These are phyloP conservation scores for Vicia villosa DNA, from an alignment of 306 rosid genomes.

Conservation along the genomic window DNA sequence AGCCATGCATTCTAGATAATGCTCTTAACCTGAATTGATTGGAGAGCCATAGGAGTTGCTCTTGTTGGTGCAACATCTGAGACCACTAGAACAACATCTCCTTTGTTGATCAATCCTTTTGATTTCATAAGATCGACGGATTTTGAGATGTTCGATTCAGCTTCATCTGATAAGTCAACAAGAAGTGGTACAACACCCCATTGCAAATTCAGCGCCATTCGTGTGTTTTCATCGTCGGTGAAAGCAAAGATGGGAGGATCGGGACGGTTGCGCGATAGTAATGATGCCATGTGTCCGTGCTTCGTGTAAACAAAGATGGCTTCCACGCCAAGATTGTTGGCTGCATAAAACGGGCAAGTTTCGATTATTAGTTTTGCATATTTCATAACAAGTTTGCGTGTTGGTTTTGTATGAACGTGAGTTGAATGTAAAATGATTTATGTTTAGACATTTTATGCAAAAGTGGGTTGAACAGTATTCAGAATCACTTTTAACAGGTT, in stretches of 20 bases:
- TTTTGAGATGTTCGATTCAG: constrained; percentile 68
- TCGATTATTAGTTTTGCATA: constrained; percentile 11
- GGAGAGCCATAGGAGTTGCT: constrained; percentile 57
- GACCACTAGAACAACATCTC: constrained; percentile 71
- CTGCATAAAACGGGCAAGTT: constrained; percentile 53
- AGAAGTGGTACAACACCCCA: constrained; percentile 89
- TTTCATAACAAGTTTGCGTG: not conserved
- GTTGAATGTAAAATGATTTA: not conserved
- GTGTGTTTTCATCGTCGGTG: constrained; percentile 58
- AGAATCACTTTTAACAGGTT: not conserved
- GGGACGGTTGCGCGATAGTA: constrained; percentile 80
- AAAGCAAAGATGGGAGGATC: constrained; percentile 90
- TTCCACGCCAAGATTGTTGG: constrained; percentile 88
- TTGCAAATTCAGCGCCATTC: constrained; percentile 72
- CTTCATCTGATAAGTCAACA: constrained; percentile 65
- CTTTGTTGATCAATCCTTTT: constrained; percentile 58
- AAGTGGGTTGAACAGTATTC: not conserved
- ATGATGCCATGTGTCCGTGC: constrained; percentile 87
- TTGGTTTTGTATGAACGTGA: not conserved
- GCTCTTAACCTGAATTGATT: constrained; percentile 82
- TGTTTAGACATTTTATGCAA: not conserved
- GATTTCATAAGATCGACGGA: constrained; percentile 64
- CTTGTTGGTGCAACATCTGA: constrained; percentile 65
- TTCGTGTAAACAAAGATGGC: constrained; percentile 87
- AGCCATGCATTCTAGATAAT: constrained; percentile 54